Percentiles rank a stretch among this genome's conserved stretches.
phyloP scores from a whole-genome alignment of 768 basidiomycete species.

The Rhodosporidiobolus odoratus region DNA sequence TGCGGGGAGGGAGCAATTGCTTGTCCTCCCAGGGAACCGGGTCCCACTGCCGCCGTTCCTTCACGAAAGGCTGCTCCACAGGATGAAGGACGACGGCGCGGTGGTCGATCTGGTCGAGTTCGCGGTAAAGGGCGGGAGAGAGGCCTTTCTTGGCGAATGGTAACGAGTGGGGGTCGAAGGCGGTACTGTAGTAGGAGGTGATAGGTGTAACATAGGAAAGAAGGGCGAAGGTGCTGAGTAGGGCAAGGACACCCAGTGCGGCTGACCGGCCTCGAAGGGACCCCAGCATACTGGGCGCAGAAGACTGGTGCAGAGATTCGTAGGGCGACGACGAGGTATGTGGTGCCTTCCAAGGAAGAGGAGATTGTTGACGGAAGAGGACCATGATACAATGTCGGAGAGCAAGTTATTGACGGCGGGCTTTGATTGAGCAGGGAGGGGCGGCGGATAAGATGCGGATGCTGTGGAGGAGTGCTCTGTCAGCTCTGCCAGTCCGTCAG shows the following conservation, averaged over 20 bases:
- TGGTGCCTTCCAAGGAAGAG: not conserved
- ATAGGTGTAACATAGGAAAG: slow-evolving; percentile 1
- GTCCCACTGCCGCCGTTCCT: not conserved
- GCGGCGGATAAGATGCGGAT: too few relatives aligned
- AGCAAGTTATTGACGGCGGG: too few relatives aligned
- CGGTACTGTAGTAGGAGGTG: not conserved
- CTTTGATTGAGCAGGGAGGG: too few relatives aligned
- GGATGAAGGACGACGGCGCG: slow-evolving; percentile 22
- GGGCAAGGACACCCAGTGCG: slow-evolving; percentile 3
- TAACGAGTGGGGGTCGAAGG: not conserved
- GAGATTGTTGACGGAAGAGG: not conserved
- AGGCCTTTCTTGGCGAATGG: slow-evolving; percentile 14
- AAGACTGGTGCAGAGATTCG: not conserved
- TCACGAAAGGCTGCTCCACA: slow-evolving; percentile 1
- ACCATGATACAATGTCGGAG: too few relatives aligned
- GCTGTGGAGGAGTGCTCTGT: too few relatives aligned
- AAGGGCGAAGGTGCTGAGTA: slow-evolving; percentile 7
- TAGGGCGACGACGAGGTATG: not conserved
- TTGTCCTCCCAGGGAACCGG: slow-evolving; percentile 20
- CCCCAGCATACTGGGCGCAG: not conserved
- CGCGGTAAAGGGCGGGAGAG: not conserved
- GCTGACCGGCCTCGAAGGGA: not conserved
- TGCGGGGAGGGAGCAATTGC: slow-evolving; percentile 4
- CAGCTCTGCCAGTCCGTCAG: too few relatives aligned
- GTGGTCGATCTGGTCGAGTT: slow-evolving; percentile 16